phyloP scores from a whole-genome alignment of 2,329 filamentous ascomycete species.

The Penicillium psychrosexuale region DNA sequence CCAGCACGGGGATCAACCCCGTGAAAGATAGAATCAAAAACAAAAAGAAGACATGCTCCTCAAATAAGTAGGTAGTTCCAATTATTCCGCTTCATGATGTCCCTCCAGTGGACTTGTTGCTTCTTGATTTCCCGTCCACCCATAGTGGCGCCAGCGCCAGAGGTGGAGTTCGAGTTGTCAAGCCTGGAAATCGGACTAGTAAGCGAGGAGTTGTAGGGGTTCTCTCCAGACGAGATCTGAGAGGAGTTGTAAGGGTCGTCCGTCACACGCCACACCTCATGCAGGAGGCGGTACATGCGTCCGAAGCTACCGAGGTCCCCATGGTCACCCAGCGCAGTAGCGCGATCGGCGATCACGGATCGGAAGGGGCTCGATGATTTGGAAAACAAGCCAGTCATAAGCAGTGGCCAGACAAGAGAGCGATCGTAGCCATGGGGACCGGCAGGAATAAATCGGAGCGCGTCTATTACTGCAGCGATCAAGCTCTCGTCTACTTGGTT shows the following conservation, averaged over 20 bases:
- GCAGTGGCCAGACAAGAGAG: conserved; percentile 87
- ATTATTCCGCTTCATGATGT: conserved; percentile 84
- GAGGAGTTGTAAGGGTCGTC: conserved; percentile 51
- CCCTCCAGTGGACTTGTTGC: conserved; percentile 86
- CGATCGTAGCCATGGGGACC: conserved; percentile 83
- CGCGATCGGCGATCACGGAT: conserved; percentile 70
- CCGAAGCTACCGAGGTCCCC: conserved; percentile 81
- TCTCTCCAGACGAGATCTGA: conserved; percentile 3
- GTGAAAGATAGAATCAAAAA: not conserved
- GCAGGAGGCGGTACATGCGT: conserved; percentile 71
- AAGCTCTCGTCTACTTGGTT: conserved; percentile 59
- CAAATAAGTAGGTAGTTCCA: conserved; percentile 93
- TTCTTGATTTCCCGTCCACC: conserved; percentile 23
- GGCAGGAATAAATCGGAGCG: conserved; percentile 77
- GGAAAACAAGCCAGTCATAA: conserved; percentile 79
- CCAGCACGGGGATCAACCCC: not conserved
- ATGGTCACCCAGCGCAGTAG: conserved; percentile 70
- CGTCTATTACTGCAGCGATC: conserved; percentile 61
- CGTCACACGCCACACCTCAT: conserved; percentile 75
- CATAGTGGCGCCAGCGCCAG: not conserved
- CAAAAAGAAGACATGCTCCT: conserved; percentile 12
- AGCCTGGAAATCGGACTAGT: not conserved
- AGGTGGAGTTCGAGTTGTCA: conserved; percentile 5
- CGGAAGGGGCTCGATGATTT: conserved; percentile 72
- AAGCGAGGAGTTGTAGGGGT: not conserved